Percentiles rank a stretch among this genome's conserved stretches.
Conservation (phyloP, 768 basidiomycete species). For the Tulasnella sp. region DNA sequence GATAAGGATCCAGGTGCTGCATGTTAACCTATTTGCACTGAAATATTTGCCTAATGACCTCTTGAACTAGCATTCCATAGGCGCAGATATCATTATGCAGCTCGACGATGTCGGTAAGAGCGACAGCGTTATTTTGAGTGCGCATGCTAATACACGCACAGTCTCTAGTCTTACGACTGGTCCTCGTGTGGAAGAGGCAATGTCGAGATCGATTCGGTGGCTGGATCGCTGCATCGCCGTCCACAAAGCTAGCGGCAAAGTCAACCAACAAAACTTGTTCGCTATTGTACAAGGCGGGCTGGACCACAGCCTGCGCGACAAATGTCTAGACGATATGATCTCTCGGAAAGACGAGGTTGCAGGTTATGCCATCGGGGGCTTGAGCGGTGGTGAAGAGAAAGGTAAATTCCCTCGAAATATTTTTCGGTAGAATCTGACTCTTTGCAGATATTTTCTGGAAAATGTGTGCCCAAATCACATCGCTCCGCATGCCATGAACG, state of each 20-base stretch:
- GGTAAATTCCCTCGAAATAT: slow-evolving; percentile 44
- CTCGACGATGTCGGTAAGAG: slow-evolving; percentile 81
- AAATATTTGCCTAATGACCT: neutral
- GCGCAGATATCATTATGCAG: slow-evolving; percentile 94
- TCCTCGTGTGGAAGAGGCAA: slow-evolving; percentile 79
- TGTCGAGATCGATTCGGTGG: slow-evolving; percentile 84
- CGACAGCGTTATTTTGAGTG: slow-evolving; percentile 2
- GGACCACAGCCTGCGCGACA: slow-evolving; percentile 62
- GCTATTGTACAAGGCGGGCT: slow-evolving; percentile 91
- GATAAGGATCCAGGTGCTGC: slow-evolving; percentile 43
- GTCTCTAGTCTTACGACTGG: slow-evolving; percentile 79
- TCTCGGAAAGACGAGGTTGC: slow-evolving; percentile 68
- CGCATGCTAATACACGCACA: slow-evolving; percentile 37
- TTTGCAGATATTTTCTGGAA: slow-evolving; percentile 73
- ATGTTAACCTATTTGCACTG: neutral
- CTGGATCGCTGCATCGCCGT: slow-evolving; percentile 80
- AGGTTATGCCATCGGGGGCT: slow-evolving; percentile 87
- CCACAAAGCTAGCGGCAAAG: slow-evolving; percentile 65
- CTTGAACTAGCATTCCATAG: slow-evolving; percentile 77
- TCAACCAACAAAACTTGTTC: slow-evolving; percentile 73
- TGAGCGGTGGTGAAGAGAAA: slow-evolving; percentile 91
- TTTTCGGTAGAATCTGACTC: neutral
- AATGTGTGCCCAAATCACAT: slow-evolving; percentile 51
- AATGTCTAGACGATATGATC: slow-evolving; percentile 79
- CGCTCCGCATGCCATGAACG: slow-evolving; percentile 24